Evolutionary conservation across 2,329 filamentous ascomycete genomes (phyloP), one percentile per base, ranked within the genome.

Genomic region (Ophiostoma triangulosporum): DNA sequence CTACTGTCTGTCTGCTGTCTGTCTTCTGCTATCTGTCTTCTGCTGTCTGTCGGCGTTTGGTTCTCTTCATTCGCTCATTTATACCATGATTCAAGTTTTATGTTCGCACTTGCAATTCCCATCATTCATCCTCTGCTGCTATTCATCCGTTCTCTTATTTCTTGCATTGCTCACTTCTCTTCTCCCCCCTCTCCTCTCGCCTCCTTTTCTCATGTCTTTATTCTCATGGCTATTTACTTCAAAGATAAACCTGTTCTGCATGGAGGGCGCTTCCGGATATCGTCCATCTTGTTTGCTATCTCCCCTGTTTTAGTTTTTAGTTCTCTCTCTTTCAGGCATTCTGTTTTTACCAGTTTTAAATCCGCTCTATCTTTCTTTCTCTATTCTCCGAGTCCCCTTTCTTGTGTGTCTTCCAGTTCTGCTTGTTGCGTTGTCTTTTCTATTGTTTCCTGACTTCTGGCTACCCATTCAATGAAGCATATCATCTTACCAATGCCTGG

Each of bases 211-310:
- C 17, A 20, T 40, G 5, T n/a, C 17, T 26, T 33, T 51, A 32
- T 15, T 24, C 17, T 8, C 29, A 17, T 46, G 43, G 43, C 26
- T 46, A 31, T 29, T n/a, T 24, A 24, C 27, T 48, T 40, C 33
- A 40, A 27, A 38, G 48, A 54, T 51, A 51, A 54, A 51, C 27
- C 29, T 54, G 33, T 36, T 38, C 48, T 48, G 49, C 53, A 54
- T 54, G 31, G 43, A 48, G 43, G 53, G 53, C 53, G 53, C 49
- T 51, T 40, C 24, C 53, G 53, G 53, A 51, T 51, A 48, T 48
- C 46, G 45, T 45, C 27, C 48, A 31, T 54, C 45, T 40, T 31
- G 26, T 43, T 43, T 43, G 20, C 20, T 40, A 43, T 54, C 50
- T 40, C 33, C 20, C n/a, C n/a, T n/a, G n/a, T n/a, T 48, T 54